Conservation (phyloP, 179 eudicot species). For the Silene vulgaris region DNA sequence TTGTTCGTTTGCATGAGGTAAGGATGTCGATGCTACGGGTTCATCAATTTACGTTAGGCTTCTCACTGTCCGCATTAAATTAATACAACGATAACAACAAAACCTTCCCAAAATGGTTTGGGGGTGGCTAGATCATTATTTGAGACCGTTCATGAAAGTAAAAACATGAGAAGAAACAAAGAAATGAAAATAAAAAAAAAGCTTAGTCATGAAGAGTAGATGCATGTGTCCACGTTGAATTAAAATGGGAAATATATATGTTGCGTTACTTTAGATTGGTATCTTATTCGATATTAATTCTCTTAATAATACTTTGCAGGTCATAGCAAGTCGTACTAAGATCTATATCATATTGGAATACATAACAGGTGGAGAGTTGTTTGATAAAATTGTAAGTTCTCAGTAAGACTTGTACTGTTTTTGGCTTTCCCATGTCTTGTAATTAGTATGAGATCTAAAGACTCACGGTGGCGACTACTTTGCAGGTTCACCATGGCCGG, state of each 20-base stretch:
- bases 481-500: conserved; percentile 38
- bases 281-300: not conserved
- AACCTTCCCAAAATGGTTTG: not conserved
- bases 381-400: conserved; percentile 85
- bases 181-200: too few relatives aligned
- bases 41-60: not conserved
- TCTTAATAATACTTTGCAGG: conserved; percentile 43
- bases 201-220: too few relatives aligned
- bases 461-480: not conserved
- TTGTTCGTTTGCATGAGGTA: conserved; percentile 89
- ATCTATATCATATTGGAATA: conserved; percentile 89
- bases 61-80: not conserved
- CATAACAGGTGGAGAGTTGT: conserved; percentile 91
- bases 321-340: conserved; percentile 85
- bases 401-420: not conserved
- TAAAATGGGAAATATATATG: not conserved
- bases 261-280: conserved; percentile 9
- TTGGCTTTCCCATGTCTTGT: not conserved
- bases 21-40: conserved; percentile 19
- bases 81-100: not conserved
- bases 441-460: not conserved
- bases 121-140: not conserved
- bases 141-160: not conserved
- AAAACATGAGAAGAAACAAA: too few relatives aligned
- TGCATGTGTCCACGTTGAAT: too few relatives aligned